Percentiles rank a stretch among this genome's conserved stretches.
Conservation (phyloP, 2,329 filamentous ascomycete genomes). For the Blastomyces emzantsi region DNA sequence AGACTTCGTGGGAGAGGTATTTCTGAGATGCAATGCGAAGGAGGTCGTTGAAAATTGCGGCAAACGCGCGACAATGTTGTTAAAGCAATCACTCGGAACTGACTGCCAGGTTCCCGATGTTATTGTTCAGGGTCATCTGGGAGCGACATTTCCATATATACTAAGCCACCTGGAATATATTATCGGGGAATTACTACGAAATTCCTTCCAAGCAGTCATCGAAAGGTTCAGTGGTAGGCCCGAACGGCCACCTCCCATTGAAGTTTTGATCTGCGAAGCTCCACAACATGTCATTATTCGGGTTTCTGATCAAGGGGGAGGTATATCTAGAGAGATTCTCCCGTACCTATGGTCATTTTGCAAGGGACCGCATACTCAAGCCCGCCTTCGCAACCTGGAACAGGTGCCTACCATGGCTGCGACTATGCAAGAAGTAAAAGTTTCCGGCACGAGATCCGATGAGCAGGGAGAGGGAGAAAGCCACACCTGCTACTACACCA, state of each 20-base stretch:
- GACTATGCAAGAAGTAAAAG: constrained; percentile 76
- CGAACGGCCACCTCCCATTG: constrained; percentile 64
- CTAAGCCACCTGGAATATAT: constrained; percentile 96
- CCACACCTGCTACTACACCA: constrained; percentile 9
- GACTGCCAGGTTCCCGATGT: constrained; percentile 69
- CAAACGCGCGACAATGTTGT: constrained; percentile 63
- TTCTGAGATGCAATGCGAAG: constrained; percentile 82
- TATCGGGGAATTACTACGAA: constrained; percentile 85
- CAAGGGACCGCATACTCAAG: constrained; percentile 73
- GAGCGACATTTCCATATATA: constrained; percentile 93
- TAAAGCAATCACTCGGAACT: constrained; percentile 63
- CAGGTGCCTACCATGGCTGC: constrained; percentile 86
- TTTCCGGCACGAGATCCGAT: constrained; percentile 30
- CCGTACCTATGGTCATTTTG: constrained; percentile 95
- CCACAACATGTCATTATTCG: constrained; percentile 92
- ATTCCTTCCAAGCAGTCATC: constrained; percentile 86
- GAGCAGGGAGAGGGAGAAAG: constrained; percentile 5
- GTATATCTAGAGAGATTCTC: constrained; percentile 73
- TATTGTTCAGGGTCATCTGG: constrained; percentile 70
- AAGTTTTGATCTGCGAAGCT: constrained; percentile 90
- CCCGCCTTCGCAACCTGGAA: constrained; percentile 72
- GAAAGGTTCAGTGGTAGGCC: constrained; percentile 53
- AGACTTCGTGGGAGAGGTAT: constrained; percentile 92
- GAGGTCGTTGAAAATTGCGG: constrained; percentile 83
- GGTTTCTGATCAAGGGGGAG: constrained; percentile 90